Base-by-base conservation (phyloP, 805 yeast genomes). In the Candida silvicultrix region DNA sequence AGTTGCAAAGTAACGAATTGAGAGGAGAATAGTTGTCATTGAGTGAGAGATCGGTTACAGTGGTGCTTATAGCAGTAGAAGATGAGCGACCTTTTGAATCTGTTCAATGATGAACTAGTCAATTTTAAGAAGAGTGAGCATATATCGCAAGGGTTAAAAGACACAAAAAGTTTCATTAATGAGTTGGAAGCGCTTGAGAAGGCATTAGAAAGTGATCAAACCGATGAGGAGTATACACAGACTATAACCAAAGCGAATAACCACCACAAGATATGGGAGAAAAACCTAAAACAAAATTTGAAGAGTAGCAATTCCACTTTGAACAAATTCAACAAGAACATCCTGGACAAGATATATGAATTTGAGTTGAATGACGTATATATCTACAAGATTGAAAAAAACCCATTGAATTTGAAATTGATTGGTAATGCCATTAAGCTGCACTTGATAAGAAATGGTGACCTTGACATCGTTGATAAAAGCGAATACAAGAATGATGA, bases 371-470 rank as follows among this genome's bases (percentile, higher is more conserved):
- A 62, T 41, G 58, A 62, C 29, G 64, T 65, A 11, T 67, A 67
- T 41, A 52, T 60, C n/a, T 60, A 68, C 43, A 60, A 58, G 40
- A 50, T 69, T 11, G 53, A 52, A 2, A 55, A 49, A 31, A 55
- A 60, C 2, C 47, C 54, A 5, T 19, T 52, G 16, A 52, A 47
- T 36, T 41, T 54, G 45, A 43, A 49, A 10, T 50, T 60, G 32
- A 62, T 75, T 19, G 66, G 71, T 31, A 58, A 59, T 16, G 78
- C 78, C 1, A 65, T 77, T 10, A 67, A 69, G 19, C 62, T 68
- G 46, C 81, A 77, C 52, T 57, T 77, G 19, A 58, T 72, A 11
- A 62, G 80, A n/a, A 68, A 68, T 45, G 78, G 76, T n/a, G 68
- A 73, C 44, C 63, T 71, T 12, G 63, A 61, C 4, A 59, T 67